Evolutionary conservation across 495 filamentous ascomycete species (phyloP), one percentile per base, ranked within the genome.

Genomic region (Parmelia sp.): DNA sequence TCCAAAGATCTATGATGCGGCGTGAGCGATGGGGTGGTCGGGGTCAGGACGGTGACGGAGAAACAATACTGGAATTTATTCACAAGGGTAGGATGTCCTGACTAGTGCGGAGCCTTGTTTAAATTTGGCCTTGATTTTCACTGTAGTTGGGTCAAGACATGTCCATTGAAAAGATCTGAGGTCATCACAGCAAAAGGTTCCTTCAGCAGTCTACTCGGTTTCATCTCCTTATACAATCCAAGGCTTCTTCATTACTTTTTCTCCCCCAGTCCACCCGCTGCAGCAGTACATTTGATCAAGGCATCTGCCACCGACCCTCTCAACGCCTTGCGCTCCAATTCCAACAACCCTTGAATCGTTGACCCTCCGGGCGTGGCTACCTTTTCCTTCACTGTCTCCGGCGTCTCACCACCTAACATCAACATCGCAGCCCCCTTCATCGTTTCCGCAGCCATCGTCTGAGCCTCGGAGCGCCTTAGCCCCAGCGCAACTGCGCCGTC

Each of bases 361-460:
- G 62, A 66, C 1, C 71, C 71, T 15, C 69, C 69, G 23, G 71
- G 71, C 14, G 67, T 67, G 25, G 66, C 61, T 35, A 71, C 70
- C 58, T 65, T 68, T 65, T 71, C 69, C n/a, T 59, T 53, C 36
- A 72, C 19, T 5, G 40, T 23, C 21, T 58, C 64, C 2, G 69
- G 67, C 31, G 61, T 33, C 33, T 69, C 63, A 10, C 71, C 69
- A 15, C 27, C n/a, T 14, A 66, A 21, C 63, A 65, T 55, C 62
- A 68, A n/a, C 57, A 42, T 61, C 35, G 64, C 70, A 62, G 65
- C 12, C 57, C 69, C 70, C 31, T 68, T 68, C 79, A 84, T 82
- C 12, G 67, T 67, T 33, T 63, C n/a, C 8, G 67, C 67, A 0
- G 36, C 63, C 60, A 69, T 56, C 0, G 23, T 8, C 31, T 69